phyloP scores from a whole-genome alignment of 2,329 filamentous ascomycete species.

The Ramichloridium luteum region DNA sequence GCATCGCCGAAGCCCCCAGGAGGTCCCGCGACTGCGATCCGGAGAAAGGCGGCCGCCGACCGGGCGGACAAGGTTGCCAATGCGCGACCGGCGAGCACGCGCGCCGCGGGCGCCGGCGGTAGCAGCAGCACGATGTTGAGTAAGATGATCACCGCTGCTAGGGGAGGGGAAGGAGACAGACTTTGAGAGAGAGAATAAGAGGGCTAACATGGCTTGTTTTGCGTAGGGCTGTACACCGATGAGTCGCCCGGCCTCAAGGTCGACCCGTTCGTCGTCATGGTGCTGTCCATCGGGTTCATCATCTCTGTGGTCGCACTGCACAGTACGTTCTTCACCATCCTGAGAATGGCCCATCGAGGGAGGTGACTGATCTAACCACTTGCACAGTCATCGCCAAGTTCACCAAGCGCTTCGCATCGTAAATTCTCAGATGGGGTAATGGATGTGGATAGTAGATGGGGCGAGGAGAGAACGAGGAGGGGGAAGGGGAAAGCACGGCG shows the following conservation, averaged over 20 bases:
- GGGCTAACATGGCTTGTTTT: constrained; percentile 12
- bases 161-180: not conserved
- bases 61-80: constrained; percentile 96
- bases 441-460: not conserved
- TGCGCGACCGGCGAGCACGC: constrained; percentile 80
- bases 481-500: constrained; percentile 8
- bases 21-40: constrained; percentile 87
- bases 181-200: not conserved
- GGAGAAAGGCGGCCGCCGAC: constrained; percentile 88
- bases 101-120: constrained; percentile 85
- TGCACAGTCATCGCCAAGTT: constrained; percentile 81
- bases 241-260: constrained; percentile 96
- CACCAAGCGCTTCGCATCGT: constrained; percentile 69
- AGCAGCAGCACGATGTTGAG: constrained; percentile 98
- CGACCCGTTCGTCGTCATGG: constrained; percentile 92
- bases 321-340: constrained; percentile 49
- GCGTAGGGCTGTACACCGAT: constrained; percentile 84
- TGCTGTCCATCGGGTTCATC: constrained; percentile 94
- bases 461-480: too few relatives aligned
- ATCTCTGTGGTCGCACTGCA: constrained; percentile 96
- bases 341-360: not conserved
- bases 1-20: constrained; percentile 83
- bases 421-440: constrained; percentile 4
- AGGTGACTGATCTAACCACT: constrained; percentile 10
- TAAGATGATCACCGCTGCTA: too few relatives aligned